A percentile compares a stretch with the other conserved stretches of the same genome.
These are phyloP conservation scores for Globisporangium irregulare DNA, from an alignment of 352 stramenopile species.

Conservation along the genomic window DNA sequence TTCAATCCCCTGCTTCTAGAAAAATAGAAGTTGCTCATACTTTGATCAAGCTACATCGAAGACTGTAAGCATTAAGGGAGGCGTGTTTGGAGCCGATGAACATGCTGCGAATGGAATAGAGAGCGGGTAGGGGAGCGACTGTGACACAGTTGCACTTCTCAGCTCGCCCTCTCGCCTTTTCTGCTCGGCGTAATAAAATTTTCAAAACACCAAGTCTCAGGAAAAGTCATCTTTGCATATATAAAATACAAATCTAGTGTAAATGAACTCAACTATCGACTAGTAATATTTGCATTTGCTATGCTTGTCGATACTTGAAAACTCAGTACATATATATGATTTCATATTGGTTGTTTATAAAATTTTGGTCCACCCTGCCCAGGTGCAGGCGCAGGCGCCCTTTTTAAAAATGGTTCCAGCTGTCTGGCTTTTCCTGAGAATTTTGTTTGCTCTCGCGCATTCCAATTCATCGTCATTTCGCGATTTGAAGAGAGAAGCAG, in stretches of 20 bases:
- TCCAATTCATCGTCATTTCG: constrained; percentile 8
- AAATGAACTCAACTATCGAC: too few relatives aligned
- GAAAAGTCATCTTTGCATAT: background rate
- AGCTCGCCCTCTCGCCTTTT: background rate
- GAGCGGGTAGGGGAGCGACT: background rate
- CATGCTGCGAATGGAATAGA: background rate
- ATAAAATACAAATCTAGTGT: too few relatives aligned
- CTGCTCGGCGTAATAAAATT: background rate
- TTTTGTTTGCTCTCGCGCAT: background rate
- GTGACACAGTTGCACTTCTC: background rate
- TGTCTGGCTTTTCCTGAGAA: background rate
- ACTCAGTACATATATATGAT: background rate
- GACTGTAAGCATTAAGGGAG: background rate
- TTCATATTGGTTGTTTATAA: accelerated
- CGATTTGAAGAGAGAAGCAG: constrained; percentile 5
- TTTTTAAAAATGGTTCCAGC: background rate
- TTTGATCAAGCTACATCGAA: background rate
- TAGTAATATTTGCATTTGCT: too few relatives aligned
- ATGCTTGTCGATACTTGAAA: background rate
- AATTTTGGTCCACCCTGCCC: background rate
- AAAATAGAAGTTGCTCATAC: background rate
- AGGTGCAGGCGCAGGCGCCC: background rate
- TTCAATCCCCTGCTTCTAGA: background rate
- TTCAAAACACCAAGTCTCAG: background rate
- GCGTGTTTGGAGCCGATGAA: background rate